Evolutionary conservation across 257 asterid genomes (phyloP), one percentile per base, ranked within the genome.

Genomic region (Capsicum baccatum): DNA sequence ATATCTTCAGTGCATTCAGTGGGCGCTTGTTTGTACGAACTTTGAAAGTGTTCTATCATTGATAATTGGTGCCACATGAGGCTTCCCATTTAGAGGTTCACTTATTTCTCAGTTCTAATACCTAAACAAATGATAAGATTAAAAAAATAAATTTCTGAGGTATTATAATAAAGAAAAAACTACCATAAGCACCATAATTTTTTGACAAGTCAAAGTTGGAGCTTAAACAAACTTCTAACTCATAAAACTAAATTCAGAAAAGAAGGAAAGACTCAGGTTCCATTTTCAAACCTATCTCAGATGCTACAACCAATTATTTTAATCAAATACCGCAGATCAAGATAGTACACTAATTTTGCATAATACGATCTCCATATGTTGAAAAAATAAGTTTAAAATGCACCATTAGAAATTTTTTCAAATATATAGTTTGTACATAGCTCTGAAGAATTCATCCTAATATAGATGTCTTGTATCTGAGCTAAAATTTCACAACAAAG

Each of bases 81-180:
- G 98, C 87, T 83, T 93, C 50, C 98, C 98, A 90, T 93, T 92
- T 89, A 91, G 56, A 12, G 99, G 89, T 71, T 90, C 90, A 13
- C 88, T 70, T 86, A 86, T 69, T 87, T 93, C 98, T 85, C 94
- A 93, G 89, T 83, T 96, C 99, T 96, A 79, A 54, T 11, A 73
- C 78, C 68, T 74, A 87, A 74, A 78, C 47, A 68, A 86, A 56
- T 8, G 11, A 76, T 6, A 66, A 79, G 58, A 7, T 42, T 42
- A 8, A 70, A 39, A 67, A 82, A 67, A 54, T 17, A 60, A 35
- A 14, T 14, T 82, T 44, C 8, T 11, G 35, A 50, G 12, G 44
- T 57, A 44, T 33, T 47, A 71, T 8, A 37, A 33, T 57, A 16
- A 16, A 16, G 52, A 42, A 8, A 8, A 26, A 26, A 26, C 33